Conservation (phyloP, 495 filamentous ascomycete genomes). For the Talaromyces adpressus region DNA sequence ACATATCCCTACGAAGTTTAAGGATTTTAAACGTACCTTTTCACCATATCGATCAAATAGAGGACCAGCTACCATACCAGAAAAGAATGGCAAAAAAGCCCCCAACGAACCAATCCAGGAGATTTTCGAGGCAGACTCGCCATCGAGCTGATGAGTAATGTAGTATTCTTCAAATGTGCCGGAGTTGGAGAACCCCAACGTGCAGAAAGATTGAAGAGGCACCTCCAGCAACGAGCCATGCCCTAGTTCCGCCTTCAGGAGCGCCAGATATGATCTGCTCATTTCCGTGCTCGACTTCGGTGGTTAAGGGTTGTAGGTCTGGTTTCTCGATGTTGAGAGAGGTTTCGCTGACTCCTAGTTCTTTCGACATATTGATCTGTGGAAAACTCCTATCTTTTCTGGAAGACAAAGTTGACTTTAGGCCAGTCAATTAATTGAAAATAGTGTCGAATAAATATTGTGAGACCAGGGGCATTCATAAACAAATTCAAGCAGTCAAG, state of each 20-base stretch:
- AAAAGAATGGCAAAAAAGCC: slow-evolving; percentile 40
- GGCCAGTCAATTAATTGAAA: neutral
- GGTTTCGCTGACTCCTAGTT: neutral
- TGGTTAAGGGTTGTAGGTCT: neutral
- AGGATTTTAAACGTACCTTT: slow-evolving; percentile 19
- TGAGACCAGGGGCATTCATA: neutral
- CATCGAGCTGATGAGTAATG: slow-evolving; percentile 34
- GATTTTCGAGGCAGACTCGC: slow-evolving; percentile 34
- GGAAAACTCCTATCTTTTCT: neutral
- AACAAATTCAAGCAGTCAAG: neutral
- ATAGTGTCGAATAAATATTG: neutral
- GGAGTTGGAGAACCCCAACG: slow-evolving; percentile 46
- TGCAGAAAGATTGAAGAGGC: slow-evolving; percentile 20
- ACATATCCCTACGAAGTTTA: neutral
- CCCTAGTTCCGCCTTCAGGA: slow-evolving; percentile 24
- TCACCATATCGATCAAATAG: slow-evolving; percentile 46
- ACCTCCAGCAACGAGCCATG: slow-evolving; percentile 27
- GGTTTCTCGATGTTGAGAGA: neutral
- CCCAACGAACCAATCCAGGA: slow-evolving; percentile 53
- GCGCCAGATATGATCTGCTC: neutral
- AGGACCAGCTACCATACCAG: slow-evolving; percentile 38
- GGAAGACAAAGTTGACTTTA: neutral
- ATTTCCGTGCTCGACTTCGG: neutral
- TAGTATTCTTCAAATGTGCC: slow-evolving; percentile 52
- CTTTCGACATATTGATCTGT: neutral